Percentiles rank a stretch among this genome's conserved stretches.
Evolutionary conservation across 257 asterid species (phyloP).

Genomic region (Nicotiana sylvestris): DNA sequence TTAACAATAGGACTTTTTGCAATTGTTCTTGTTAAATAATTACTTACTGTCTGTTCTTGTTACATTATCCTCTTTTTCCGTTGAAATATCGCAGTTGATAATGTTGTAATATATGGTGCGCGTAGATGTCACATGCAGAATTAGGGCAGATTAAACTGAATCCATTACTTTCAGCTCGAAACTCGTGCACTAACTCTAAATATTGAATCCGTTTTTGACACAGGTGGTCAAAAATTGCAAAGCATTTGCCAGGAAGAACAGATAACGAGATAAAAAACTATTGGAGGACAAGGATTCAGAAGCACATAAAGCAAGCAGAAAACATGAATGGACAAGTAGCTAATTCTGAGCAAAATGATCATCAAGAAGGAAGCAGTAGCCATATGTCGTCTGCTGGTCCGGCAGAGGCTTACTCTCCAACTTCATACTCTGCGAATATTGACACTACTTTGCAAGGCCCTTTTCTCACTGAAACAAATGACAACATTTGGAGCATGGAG

Average conservation of each 20-base stretch:
- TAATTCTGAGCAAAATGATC: slow-evolving; percentile 28
- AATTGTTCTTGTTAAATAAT: no score
- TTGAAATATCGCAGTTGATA: not conserved
- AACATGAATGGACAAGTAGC: slow-evolving; percentile 32
- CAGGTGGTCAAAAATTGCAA: slow-evolving; percentile 97
- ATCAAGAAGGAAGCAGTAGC: slow-evolving; percentile 52
- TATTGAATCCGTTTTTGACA: accelerated
- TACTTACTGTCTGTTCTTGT: no score
- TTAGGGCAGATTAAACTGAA: not conserved
- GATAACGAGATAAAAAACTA: slow-evolving; percentile 88
- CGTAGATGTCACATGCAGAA: not conserved
- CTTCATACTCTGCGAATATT: slow-evolving; percentile 40
- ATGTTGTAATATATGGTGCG: not conserved
- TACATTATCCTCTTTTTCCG: not conserved
- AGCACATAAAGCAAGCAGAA: slow-evolving; percentile 47
- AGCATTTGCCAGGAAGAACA: slow-evolving; percentile 87
- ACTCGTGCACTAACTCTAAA: not conserved
- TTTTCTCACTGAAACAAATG: slow-evolving; percentile 53
- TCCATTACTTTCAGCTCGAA: not conserved
- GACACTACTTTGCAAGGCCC: slow-evolving; percentile 39
- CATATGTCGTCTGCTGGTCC: slow-evolving; percentile 37
- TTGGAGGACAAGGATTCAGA: slow-evolving; percentile 92
- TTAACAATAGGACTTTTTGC: no score
- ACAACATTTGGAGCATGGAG: slow-evolving; percentile 81
- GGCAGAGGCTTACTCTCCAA: slow-evolving; percentile 64